Evolutionary conservation across 768 basidiomycete species (phyloP), one percentile per base, ranked within the genome.

Genomic region (Mycena vitilis): DNA sequence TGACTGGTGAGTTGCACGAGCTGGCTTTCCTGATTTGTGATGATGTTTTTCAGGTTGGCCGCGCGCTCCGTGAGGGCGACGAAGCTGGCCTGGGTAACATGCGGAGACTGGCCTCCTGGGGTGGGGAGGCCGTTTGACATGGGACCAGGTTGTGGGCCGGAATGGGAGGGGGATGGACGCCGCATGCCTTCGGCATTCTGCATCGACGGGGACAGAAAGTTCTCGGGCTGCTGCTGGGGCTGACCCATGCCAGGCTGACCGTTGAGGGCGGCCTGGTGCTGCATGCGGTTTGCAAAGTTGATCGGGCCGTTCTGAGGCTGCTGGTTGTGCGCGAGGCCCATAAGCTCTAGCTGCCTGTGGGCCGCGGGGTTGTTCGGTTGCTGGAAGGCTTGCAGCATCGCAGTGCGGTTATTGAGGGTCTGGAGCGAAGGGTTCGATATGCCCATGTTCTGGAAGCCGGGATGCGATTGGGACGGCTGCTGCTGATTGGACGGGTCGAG

Each of bases 91-190:
- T 60, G 71, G 34, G 60, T 66, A 9, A 71, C 47, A n/a, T 64
- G 73, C 0, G 74, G 55, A 3, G 75, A 75, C 67, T 76, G 79
- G 51, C 63, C 30, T 30, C 30, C 73, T 63, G 37, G 40, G 23
- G 54, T 56, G 12, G 54, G 54, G 12, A 56, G 22, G 38, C 38
- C 38, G 22, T 23, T 40, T n/a, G 54, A 38, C 54, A 56, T 56
- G 10, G 40, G 11, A 22, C 54, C 54, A 38, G 15, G 54, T 38
- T 56, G 61, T 6, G 36, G 58, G 16, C 52, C 22, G 18, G 77
- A 72, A 76, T 83, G 81, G n/a, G 82, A 80, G 20, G 85, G 89
- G 36, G 86, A 86, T 7, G 84, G 81, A 12, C 84, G 86, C 42
- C 85, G 83, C 73, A 88, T 80, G 34, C 79, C 82, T 34, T 86